Conservation (phyloP, 139 green algal species). For the Asterochloris sp. region DNA sequence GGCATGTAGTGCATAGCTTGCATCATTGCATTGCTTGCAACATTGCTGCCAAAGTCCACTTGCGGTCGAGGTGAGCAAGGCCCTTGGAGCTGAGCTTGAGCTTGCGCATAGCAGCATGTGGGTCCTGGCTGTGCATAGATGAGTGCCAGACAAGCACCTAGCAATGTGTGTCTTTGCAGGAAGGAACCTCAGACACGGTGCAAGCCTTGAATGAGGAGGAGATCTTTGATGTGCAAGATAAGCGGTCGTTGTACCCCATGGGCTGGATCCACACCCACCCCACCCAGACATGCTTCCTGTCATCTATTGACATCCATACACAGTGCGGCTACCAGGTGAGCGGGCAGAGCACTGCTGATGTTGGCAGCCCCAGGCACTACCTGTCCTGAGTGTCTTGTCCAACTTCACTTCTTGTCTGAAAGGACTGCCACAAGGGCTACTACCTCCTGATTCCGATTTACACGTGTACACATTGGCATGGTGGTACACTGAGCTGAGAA, state of each 20-base stretch:
- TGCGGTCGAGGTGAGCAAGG: no score
- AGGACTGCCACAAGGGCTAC: no score
- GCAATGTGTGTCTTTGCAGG: no score
- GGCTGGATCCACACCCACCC: slow-evolving; percentile 99
- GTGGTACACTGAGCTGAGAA: not conserved
- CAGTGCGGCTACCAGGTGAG: slow-evolving; percentile 74
- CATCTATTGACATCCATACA: slow-evolving; percentile 93
- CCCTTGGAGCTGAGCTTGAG: no score
- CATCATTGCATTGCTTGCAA: no score
- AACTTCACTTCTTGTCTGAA: no score
- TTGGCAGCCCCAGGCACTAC: not conserved
- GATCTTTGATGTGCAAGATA: slow-evolving; percentile 72
- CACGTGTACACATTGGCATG: not conserved
- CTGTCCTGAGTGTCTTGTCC: no score
- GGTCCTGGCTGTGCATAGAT: no score
- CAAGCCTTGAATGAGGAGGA: slow-evolving; percentile 87
- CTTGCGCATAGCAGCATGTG: no score
- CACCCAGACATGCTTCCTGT: slow-evolving; percentile 95
- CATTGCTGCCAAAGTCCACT: no score
- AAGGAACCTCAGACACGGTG: slow-evolving; percentile 80
- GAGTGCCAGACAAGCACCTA: no score
- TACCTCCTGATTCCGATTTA: not conserved
- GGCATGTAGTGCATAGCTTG: no score
- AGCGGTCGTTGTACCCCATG: slow-evolving; percentile 75
- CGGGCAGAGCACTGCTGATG: not conserved